Evolutionary conservation across 345 rosid genomes (phyloP).

Genomic region (Eutrema heterophyllum): DNA sequence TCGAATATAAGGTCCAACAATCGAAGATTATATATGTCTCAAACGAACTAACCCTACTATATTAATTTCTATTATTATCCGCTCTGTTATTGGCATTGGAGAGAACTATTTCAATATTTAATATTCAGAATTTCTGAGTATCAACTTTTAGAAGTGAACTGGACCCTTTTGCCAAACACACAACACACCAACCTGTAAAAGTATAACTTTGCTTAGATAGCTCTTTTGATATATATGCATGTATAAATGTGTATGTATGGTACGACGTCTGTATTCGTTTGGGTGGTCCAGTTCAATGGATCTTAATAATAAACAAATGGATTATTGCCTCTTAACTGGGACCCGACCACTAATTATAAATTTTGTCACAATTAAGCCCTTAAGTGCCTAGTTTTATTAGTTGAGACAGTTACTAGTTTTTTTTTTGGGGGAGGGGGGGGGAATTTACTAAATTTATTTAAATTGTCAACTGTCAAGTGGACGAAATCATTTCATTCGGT

Average conservation of each 20-base stretch:
- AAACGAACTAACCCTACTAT: neutral
- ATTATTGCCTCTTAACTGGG: slow-evolving; percentile 2
- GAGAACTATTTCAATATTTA: neutral
- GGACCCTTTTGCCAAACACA: slow-evolving; percentile 21
- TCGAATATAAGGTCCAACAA: neutral
- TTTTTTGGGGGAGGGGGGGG: neutral
- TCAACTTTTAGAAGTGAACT: slow-evolving; percentile 25
- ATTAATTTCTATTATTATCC: neutral
- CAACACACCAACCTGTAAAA: slow-evolving; percentile 32
- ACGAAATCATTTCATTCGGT: slow-evolving; percentile 24
- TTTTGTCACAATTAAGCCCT: neutral
- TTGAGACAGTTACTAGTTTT: slow-evolving; percentile 22
- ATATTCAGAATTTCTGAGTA: neutral
- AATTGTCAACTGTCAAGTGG: slow-evolving; percentile 9
- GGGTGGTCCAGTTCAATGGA: slow-evolving; percentile 22
- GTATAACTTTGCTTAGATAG: slow-evolving; percentile 23
- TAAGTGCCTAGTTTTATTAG: slow-evolving; percentile 5
- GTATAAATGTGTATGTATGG: slow-evolving; percentile 5
- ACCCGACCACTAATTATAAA: neutral
- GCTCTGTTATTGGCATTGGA: neutral
- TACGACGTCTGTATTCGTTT: neutral
- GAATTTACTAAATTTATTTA: neutral
- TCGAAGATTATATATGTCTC: neutral
- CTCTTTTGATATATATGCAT: slow-evolving; percentile 9
- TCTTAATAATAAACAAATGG: slow-evolving; percentile 14